phyloP scores from a whole-genome alignment of 2,329 filamentous ascomycete species.

The Colletotrichum cuscutae region DNA sequence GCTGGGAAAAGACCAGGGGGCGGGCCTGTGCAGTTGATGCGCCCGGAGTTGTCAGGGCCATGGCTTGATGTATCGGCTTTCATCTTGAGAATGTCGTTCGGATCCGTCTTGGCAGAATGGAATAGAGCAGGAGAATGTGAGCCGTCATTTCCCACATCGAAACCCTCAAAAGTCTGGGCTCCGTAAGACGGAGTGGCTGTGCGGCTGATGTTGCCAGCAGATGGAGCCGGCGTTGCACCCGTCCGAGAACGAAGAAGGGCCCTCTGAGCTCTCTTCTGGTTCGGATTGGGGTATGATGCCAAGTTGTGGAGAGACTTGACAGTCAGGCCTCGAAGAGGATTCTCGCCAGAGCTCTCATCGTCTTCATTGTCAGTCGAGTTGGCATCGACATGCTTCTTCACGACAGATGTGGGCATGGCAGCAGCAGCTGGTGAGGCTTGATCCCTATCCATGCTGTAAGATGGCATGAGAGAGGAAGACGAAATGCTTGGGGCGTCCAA shows the following conservation, averaged over 20 bases:
- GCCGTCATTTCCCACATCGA: slow-evolving; percentile 2
- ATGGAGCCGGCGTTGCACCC: slow-evolving; percentile 26
- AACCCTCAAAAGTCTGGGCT: not conserved
- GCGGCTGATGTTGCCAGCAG: slow-evolving; percentile 35
- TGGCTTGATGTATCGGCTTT: slow-evolving; percentile 5
- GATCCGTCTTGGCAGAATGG: slow-evolving; percentile 9
- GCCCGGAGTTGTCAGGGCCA: slow-evolving; percentile 7
- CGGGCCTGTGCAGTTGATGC: slow-evolving; percentile 28
- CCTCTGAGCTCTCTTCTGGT: slow-evolving; percentile 61
- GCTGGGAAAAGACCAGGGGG: not conserved
- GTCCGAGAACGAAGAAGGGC: slow-evolving; percentile 49
- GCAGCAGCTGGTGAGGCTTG: slow-evolving; percentile 36
- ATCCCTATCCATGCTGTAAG: slow-evolving; percentile 40
- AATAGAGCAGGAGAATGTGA: slow-evolving; percentile 16
- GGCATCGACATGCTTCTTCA: slow-evolving; percentile 38
- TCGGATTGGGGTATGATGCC: slow-evolving; percentile 66
- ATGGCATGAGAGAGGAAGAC: slow-evolving; percentile 40
- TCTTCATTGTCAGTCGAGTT: slow-evolving; percentile 38
- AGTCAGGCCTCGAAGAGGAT: slow-evolving; percentile 49
- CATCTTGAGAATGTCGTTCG: slow-evolving; percentile 1
- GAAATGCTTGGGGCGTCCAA: slow-evolving; percentile 31
- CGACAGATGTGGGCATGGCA: slow-evolving; percentile 40
- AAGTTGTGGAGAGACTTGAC: slow-evolving; percentile 63
- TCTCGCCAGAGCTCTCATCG: slow-evolving; percentile 41
- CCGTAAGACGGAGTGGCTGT: slow-evolving; percentile 22